Conservation (phyloP, 2,329 filamentous ascomycete species). For the Lizonia empirigonia region DNA sequence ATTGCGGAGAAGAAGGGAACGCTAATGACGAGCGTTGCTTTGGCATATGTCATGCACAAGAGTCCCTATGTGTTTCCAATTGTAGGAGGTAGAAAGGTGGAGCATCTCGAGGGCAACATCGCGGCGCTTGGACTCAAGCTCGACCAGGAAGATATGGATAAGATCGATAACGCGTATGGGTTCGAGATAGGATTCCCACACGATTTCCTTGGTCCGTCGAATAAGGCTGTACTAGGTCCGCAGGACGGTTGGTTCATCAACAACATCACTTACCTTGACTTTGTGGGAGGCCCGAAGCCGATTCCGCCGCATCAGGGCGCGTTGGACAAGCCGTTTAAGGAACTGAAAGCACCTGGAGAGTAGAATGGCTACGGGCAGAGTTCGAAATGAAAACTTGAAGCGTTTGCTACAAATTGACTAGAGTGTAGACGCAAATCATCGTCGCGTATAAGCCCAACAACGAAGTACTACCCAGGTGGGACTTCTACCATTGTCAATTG, state of each 20-base stretch:
- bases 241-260: slow-evolving; percentile 31
- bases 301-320: slow-evolving; percentile 35
- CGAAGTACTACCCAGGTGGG: too few species aligned
- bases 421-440: too few species aligned
- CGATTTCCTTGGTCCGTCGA: slow-evolving; percentile 25
- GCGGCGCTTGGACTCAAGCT: slow-evolving; percentile 68
- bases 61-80: slow-evolving; percentile 75
- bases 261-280: slow-evolving; percentile 28
- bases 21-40: slow-evolving; percentile 64
- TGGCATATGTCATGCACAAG: slow-evolving; percentile 77
- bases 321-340: slow-evolving; percentile 26
- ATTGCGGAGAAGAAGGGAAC: slow-evolving; percentile 63
- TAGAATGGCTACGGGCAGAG: too few species aligned
- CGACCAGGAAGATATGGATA: slow-evolving; percentile 65
- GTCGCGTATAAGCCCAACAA: too few species aligned
- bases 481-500: too few species aligned
- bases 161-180: slow-evolving; percentile 65
- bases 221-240: slow-evolving; percentile 31
- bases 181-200: slow-evolving; percentile 72
- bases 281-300: slow-evolving; percentile 30
- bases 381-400: too few species aligned
- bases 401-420: too few species aligned
- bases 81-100: slow-evolving; percentile 70
- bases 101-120: slow-evolving; percentile 73
- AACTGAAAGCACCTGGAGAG: slow-evolving; percentile 1